Evolutionary conservation across 2,329 filamentous ascomycete species (phyloP).

Genomic region (Diaporthe humulicola): DNA sequence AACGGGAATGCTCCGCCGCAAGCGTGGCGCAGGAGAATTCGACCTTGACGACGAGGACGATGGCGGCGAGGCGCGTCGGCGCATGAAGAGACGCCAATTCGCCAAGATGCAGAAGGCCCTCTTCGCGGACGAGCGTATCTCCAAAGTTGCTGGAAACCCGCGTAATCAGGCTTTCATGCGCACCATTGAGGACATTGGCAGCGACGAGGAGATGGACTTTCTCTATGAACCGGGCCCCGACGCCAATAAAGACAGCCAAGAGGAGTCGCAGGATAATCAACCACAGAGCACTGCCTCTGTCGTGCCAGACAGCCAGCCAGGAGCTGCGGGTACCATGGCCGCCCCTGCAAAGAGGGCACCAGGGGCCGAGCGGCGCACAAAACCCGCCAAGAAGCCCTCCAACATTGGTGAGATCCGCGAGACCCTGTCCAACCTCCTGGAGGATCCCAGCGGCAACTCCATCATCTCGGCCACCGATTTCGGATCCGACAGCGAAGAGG

Average conservation of each 20-base stretch:
- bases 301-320: conserved; percentile 67
- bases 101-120: conserved; percentile 92
- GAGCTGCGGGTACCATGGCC: conserved; percentile 48
- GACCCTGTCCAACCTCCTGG: conserved; percentile 85
- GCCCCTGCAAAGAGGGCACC: conserved; percentile 64
- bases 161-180: conserved; percentile 92
- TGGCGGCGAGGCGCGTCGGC: conserved; percentile 80
- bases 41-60: conserved; percentile 94
- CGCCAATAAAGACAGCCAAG: conserved; percentile 52
- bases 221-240: conserved; percentile 60
- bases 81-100: conserved; percentile 89
- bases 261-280: conserved; percentile 51
- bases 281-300: conserved; percentile 48
- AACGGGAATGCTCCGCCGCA: conserved; percentile 86
- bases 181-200: conserved; percentile 86
- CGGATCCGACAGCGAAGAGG: conserved; percentile 66
- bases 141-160: conserved; percentile 89
- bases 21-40: conserved; percentile 80
- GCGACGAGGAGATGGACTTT: conserved; percentile 83
- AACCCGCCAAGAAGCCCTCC: conserved; percentile 74
- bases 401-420: conserved; percentile 86
- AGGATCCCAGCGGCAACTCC: conserved; percentile 70
- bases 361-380: conserved; percentile 73
- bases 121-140: conserved; percentile 88
- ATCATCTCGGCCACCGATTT: conserved; percentile 62